Evolutionary conservation across 805 yeast genomes (phyloP).

Genomic region (Myxozyma geophila): DNA sequence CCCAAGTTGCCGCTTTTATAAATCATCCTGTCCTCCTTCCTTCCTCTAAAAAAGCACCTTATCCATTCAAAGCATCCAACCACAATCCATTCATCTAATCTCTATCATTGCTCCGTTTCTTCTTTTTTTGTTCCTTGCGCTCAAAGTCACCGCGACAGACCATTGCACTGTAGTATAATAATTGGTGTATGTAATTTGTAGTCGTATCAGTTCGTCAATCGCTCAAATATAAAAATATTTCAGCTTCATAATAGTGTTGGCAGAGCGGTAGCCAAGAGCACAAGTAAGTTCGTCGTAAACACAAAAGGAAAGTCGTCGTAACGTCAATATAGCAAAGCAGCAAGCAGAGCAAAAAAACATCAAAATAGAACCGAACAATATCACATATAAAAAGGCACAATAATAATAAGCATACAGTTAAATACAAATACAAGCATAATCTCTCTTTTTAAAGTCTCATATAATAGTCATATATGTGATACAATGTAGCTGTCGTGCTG

Average conservation of each 20-base stretch:
- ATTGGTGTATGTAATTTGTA: too few relatives aligned
- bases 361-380: not conserved
- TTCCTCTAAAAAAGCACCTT: not conserved
- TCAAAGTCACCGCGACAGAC: not conserved
- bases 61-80: not conserved
- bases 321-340: not conserved
- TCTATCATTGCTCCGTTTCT: not conserved
- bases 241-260: too few relatives aligned
- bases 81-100: constrained; percentile 3
- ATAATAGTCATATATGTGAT: too few relatives aligned
- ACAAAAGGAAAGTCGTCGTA: not conserved
- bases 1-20: not conserved
- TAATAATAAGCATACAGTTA: not conserved
- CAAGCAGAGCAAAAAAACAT: not conserved
- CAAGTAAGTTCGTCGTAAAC: not conserved
- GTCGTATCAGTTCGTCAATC: too few relatives aligned
- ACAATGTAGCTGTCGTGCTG: too few relatives aligned
- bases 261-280: not conserved
- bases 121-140: not conserved
- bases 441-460: too few relatives aligned
- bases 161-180: not conserved
- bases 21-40: not conserved
- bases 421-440: not conserved
- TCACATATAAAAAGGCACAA: not conserved
- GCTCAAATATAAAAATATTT: too few relatives aligned